Evolutionary conservation across 331 rosid species (phyloP), one percentile per base, ranked within the genome.

Genomic region (Ulmus americana): DNA sequence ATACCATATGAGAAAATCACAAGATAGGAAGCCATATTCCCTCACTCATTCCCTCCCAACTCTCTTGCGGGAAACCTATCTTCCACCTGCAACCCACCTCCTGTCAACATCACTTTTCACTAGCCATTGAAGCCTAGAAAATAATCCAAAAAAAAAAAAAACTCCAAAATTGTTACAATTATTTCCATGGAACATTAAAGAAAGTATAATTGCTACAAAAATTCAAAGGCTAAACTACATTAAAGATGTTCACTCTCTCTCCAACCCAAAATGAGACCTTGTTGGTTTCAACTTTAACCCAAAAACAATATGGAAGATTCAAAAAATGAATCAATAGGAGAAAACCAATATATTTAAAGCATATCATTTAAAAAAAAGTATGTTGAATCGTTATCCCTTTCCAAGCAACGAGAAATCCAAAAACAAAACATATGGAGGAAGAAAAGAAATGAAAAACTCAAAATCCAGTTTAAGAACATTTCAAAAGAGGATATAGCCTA

Each of bases 151-250:
- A 20, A 20, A 20, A 20, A 20, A 20, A 20, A 20, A 20, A 20
- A 20, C 22, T 20, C 22, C 22, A 20, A 20, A 20, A 20, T 20
- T 20, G 22, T 20, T 15, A 10, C 22, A 56, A 50, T 6, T 40
- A 39, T 52, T 58, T 50, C 58, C 48, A 53, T 69, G 59, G 8
- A 22, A 69, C 41, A 8, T 45, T 28, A 57, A 4, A 64, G 15
- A 49, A 8, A 48, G 41, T 11, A 46, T 20, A 6, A 41, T 10
- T 22, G 16, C 38, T 38, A 8, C 50, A 40, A 11, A 15, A 63
- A 55, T 1, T 71, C 52, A 61, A 45, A 39, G 40, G 6, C 40
- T 8, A 16, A 61, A 44, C 57, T 28, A 16, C 10, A 22, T 55
- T 4, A 12, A 20, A 55, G 7, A 63, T 45, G 20, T 5, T 35